phyloP scores from a whole-genome alignment of 768 basidiomycete genomes.

The Serendipita sp. region DNA sequence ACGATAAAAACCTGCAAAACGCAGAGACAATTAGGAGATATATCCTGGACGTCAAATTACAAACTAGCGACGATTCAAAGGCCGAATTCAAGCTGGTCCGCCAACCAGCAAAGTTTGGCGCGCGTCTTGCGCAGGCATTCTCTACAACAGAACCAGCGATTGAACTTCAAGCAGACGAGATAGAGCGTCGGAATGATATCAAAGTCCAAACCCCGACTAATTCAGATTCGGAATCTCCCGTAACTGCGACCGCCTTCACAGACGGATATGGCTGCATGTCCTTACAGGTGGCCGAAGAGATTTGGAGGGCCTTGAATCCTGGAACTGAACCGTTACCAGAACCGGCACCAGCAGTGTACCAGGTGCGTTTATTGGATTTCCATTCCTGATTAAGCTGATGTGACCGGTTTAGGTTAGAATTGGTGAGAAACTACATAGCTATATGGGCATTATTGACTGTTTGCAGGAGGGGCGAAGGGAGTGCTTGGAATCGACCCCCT shows the following conservation, averaged over 20 bases:
- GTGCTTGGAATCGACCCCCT: constrained; percentile 41
- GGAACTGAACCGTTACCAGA: constrained; percentile 15
- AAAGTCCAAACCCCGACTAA: constrained; percentile 22
- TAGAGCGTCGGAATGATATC: constrained; percentile 29
- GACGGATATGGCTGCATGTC: constrained; percentile 60
- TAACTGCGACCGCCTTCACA: constrained; percentile 36
- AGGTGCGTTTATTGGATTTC: constrained; percentile 27
- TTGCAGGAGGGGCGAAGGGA: constrained; percentile 35
- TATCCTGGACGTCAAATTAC: constrained; percentile 37
- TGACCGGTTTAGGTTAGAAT: constrained; percentile 13
- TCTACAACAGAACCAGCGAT: constrained; percentile 53
- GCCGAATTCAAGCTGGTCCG: constrained; percentile 33
- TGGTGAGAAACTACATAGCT: constrained; percentile 8
- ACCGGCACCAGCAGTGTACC: constrained; percentile 3
- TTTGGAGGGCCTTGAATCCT: constrained; percentile 27
- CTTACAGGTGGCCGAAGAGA: constrained; percentile 32
- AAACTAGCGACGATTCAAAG: constrained; percentile 14
- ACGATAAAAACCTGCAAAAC: constrained; percentile 20
- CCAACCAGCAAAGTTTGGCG: constrained; percentile 56
- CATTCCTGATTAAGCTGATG: constrained; percentile 10
- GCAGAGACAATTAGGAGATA: constrained; percentile 36
- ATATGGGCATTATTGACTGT: neutral
- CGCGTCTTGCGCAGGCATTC: constrained; percentile 57
- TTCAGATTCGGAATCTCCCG: neutral
- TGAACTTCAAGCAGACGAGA: constrained; percentile 25